Evolutionary conservation across 345 rosid genomes (phyloP).

Genomic region (Angophora floribunda): DNA sequence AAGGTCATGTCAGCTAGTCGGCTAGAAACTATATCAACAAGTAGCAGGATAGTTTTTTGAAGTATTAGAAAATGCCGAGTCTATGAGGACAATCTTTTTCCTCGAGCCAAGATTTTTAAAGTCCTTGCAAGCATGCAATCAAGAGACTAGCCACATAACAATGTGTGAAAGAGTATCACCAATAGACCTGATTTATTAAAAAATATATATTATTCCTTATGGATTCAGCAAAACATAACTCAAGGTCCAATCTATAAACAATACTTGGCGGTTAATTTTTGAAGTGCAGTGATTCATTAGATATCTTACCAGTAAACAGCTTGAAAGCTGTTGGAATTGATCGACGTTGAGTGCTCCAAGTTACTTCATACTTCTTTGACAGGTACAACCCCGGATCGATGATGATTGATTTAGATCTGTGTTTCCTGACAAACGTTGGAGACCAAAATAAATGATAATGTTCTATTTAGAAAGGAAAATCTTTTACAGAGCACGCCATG

Average conservation of each 20-base stretch:
- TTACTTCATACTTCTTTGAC: constrained; percentile 79
- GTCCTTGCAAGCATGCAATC: neutral
- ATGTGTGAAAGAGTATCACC: neutral
- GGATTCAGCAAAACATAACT: neutral
- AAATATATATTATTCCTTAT: neutral
- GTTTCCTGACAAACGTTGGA: constrained; percentile 35
- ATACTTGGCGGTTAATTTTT: neutral
- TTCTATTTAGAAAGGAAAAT: neutral
- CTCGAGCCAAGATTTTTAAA: neutral
- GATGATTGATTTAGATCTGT: constrained; percentile 78
- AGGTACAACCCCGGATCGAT: constrained; percentile 93
- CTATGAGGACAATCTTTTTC: neutral
- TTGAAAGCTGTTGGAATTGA: constrained; percentile 84
- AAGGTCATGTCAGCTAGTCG: neutral
- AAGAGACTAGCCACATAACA: neutral
- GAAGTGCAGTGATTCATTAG: neutral
- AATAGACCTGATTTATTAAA: neutral
- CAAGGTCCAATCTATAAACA: neutral
- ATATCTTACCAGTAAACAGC: constrained; percentile 65
- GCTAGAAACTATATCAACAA: neutral
- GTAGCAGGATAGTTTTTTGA: neutral
- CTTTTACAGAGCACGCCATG: neutral
- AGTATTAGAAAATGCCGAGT: neutral
- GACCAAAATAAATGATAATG: neutral
- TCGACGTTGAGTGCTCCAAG: constrained; percentile 84